Evolutionary conservation across 129 eudicot species (phyloP).

Genomic region (Chrysanthemum makinoi): DNA sequence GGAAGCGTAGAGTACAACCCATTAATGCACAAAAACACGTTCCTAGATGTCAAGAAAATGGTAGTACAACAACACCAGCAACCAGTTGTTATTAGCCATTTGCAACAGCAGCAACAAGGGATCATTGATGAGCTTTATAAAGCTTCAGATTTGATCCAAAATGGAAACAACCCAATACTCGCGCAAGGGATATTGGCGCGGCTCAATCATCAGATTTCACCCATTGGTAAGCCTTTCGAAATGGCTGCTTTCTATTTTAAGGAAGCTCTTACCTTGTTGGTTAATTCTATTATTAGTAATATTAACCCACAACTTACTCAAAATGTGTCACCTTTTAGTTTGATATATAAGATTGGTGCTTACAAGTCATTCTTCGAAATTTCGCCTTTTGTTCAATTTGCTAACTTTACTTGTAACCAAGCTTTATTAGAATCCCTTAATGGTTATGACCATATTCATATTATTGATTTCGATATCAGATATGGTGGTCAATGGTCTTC

Average conservation of each 20-base stretch:
- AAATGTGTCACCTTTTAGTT: conserved; percentile 53
- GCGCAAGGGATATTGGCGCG: conserved; percentile 99
- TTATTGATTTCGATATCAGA: conserved; percentile 86
- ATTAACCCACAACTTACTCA: conserved; percentile 38
- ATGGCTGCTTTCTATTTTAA: conserved; percentile 91
- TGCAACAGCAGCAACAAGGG: conserved; percentile 59
- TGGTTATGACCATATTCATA: conserved; percentile 62
- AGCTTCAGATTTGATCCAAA: conserved; percentile 77
- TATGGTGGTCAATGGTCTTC: conserved; percentile 99
- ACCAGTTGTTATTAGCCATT: conserved; percentile 27
- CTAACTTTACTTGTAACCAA: conserved; percentile 86
- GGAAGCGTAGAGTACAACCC: conserved; percentile 45
- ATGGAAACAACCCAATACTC: conserved; percentile 61
- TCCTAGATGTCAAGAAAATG: conserved; percentile 49
- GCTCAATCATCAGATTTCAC: conserved; percentile 99
- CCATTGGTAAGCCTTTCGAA: conserved; percentile 79
- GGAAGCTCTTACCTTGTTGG: conserved; percentile 77
- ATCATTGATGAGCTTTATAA: conserved; percentile 75
- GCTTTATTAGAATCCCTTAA: conserved; percentile 76
- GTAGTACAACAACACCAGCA: neutral
- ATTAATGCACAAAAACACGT: conserved; percentile 39
- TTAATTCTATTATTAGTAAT: conserved; percentile 38
- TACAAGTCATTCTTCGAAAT: conserved; percentile 80
- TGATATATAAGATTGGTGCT: conserved; percentile 82
- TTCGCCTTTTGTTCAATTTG: conserved; percentile 81